phyloP scores from a whole-genome alignment of 768 basidiomycete genomes.

The Serendipita indica region DNA sequence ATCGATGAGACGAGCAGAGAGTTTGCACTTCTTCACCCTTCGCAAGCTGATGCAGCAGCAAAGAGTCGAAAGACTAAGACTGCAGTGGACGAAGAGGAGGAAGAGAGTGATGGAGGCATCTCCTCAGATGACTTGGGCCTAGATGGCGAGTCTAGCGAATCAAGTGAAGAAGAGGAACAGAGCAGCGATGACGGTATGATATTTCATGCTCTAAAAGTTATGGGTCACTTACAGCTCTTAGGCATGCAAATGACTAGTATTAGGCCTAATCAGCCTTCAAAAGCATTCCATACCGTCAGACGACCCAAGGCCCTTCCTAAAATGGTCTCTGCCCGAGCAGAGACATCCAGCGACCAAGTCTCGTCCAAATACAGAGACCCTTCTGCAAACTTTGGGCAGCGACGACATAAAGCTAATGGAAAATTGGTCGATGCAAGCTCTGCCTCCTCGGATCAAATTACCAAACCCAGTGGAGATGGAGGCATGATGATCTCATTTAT shows the following conservation, averaged over 20 bases:
- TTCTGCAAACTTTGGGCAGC: constrained; percentile 11
- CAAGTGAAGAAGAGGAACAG: constrained; percentile 17
- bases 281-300: not conserved
- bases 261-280: not conserved
- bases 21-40: constrained; percentile 87
- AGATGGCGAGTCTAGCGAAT: constrained; percentile 17
- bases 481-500: constrained; percentile 30
- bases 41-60: constrained; percentile 19
- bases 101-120: constrained; percentile 52
- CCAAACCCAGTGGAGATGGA: constrained; percentile 17
- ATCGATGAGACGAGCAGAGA: constrained; percentile 83
- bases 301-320: not conserved
- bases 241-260: not conserved
- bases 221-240: not conserved
- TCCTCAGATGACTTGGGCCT: constrained; percentile 19
- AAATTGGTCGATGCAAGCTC: constrained; percentile 33
- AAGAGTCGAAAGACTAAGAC: constrained; percentile 35
- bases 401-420: constrained; percentile 30
- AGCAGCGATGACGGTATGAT: constrained; percentile 15
- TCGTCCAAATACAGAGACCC: not conserved
- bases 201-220: not conserved
- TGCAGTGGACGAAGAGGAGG: constrained; percentile 78
- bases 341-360: not conserved
- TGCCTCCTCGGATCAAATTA: constrained; percentile 22
- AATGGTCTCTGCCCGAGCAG: constrained; percentile 2